phyloP scores from a whole-genome alignment of 2,329 filamentous ascomycete genomes.

The Raffaelea arxii region DNA sequence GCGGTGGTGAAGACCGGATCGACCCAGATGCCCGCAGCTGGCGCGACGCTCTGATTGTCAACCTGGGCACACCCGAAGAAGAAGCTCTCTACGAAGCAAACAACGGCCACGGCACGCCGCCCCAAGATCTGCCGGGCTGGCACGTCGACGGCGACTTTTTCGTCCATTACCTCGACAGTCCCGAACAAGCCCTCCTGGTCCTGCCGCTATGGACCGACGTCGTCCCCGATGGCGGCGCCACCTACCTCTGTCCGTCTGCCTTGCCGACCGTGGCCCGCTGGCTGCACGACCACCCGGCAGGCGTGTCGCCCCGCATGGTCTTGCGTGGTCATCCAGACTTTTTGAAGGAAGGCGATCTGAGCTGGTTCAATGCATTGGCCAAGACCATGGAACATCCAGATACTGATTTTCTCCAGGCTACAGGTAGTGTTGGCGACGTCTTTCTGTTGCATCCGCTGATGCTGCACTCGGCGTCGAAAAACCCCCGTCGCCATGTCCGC shows the following conservation, averaged over 20 bases:
- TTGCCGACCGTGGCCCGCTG: slow-evolving; percentile 48
- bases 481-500: slow-evolving; percentile 26
- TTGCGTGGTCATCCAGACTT: slow-evolving; percentile 41
- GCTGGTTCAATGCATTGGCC: slow-evolving; percentile 33
- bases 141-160: slow-evolving; percentile 67
- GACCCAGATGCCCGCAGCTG: slow-evolving; percentile 40
- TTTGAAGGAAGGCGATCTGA: slow-evolving; percentile 27
- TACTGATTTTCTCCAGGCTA: slow-evolving; percentile 43
- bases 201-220: slow-evolving; percentile 61
- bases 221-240: slow-evolving; percentile 49
- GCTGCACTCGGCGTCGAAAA: slow-evolving; percentile 45
- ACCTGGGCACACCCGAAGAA: slow-evolving; percentile 48
- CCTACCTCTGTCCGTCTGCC: slow-evolving; percentile 51
- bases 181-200: slow-evolving; percentile 58
- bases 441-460: slow-evolving; percentile 51
- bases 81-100: too few relatives aligned
- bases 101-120: slow-evolving; percentile 34
- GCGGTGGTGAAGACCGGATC: slow-evolving; percentile 51
- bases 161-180: slow-evolving; percentile 60
- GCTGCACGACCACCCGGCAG: slow-evolving; percentile 51
- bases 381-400: too few relatives aligned
- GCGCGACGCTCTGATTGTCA: slow-evolving; percentile 61
- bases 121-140: slow-evolving; percentile 47
- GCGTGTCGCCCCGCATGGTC: slow-evolving; percentile 56
- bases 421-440: slow-evolving; percentile 44